Evolutionary conservation across 2,329 filamentous ascomycete species (phyloP).

Genomic region (Colletotrichum sansevieriae): DNA sequence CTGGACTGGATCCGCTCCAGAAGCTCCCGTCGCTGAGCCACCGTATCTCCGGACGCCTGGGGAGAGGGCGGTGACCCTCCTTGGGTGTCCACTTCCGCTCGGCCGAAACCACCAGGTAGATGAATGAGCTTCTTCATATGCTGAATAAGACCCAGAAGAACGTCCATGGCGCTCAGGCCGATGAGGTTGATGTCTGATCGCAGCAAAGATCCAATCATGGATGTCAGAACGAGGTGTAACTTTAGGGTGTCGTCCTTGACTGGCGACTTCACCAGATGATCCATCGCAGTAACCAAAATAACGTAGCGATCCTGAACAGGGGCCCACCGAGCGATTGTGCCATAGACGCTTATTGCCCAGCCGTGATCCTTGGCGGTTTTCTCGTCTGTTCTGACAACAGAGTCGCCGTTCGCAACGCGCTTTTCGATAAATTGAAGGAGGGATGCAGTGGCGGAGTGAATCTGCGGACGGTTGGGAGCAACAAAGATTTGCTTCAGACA

Average conservation of each 20-base stretch:
- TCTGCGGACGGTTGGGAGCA: conserved; percentile 84
- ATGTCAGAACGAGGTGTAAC: conserved; percentile 80
- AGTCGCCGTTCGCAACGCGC: conserved; percentile 64
- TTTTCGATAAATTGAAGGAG: conserved; percentile 81
- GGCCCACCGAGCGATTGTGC: conserved; percentile 85
- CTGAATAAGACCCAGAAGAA: conserved; percentile 85
- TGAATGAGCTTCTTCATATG: conserved; percentile 85
- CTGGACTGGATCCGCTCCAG: conserved; percentile 77
- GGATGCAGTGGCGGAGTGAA: conserved; percentile 80
- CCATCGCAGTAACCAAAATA: conserved; percentile 85
- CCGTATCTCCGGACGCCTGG: conserved; percentile 54
- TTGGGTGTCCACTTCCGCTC: conserved; percentile 49
- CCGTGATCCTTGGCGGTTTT: conserved; percentile 64
- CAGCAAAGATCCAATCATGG: conserved; percentile 84
- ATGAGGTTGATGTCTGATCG: conserved; percentile 94
- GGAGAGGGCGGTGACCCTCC: conserved; percentile 47
- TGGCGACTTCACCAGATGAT: conserved; percentile 77
- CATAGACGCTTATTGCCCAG: conserved; percentile 88
- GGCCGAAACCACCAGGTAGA: conserved; percentile 60
- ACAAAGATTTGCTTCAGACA: conserved; percentile 90
- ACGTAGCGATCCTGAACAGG: conserved; percentile 95
- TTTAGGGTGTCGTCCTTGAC: conserved; percentile 78
- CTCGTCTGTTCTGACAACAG: conserved; percentile 64
- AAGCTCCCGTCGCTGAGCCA: conserved; percentile 72
- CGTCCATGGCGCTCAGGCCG: conserved; percentile 95